These are phyloP conservation scores for Auriscalpium microsporum DNA, from an alignment of 768 basidiomycete species.

Conservation along the genomic window DNA sequence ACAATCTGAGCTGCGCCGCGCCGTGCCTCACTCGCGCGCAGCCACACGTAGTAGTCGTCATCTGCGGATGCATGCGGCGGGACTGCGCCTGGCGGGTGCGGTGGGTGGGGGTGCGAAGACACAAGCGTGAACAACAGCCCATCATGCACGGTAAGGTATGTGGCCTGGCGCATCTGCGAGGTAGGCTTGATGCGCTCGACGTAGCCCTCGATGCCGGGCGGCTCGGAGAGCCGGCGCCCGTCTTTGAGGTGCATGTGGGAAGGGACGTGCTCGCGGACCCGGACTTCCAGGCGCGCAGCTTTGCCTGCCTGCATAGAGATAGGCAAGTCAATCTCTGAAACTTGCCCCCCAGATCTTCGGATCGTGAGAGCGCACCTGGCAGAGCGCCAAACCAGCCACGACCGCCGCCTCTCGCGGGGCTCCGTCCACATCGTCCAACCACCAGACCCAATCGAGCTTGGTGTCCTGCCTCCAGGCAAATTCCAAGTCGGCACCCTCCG, in stretches of 20 bases:
- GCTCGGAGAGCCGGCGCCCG: slow-evolving; percentile 53
- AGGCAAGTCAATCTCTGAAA: neutral
- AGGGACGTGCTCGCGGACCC: slow-evolving; percentile 63
- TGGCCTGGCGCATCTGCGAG: slow-evolving; percentile 43
- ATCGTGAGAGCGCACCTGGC: slow-evolving; percentile 38
- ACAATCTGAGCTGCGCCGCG: slow-evolving; percentile 60
- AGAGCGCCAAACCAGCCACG: slow-evolving; percentile 65
- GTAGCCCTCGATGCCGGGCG: slow-evolving; percentile 81
- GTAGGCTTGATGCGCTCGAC: slow-evolving; percentile 61
- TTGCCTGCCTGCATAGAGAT: slow-evolving; percentile 25
- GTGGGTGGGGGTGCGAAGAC: slow-evolving; percentile 51
- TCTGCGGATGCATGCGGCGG: slow-evolving; percentile 24
- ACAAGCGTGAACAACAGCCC: slow-evolving; percentile 60
- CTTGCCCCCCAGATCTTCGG: too few relatives aligned
- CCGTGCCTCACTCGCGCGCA: slow-evolving; percentile 45
- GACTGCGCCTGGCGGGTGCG: slow-evolving; percentile 52
- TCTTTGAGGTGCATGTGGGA: slow-evolving; percentile 35
- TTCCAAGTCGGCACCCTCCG: slow-evolving; percentile 50
- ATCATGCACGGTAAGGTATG: slow-evolving; percentile 67
- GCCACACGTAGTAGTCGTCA: slow-evolving; percentile 20
- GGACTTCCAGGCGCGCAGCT: slow-evolving; percentile 60
- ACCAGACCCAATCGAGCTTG: slow-evolving; percentile 82
- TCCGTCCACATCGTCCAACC: slow-evolving; percentile 57
- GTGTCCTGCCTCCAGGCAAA: slow-evolving; percentile 73
- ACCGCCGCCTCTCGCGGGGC: slow-evolving; percentile 60